Percentiles rank a stretch among this genome's conserved stretches.
These are phyloP conservation scores for Magnolia changhungtana DNA, from an alignment of 164 flowering plant genomes.

Conservation along the genomic window DNA sequence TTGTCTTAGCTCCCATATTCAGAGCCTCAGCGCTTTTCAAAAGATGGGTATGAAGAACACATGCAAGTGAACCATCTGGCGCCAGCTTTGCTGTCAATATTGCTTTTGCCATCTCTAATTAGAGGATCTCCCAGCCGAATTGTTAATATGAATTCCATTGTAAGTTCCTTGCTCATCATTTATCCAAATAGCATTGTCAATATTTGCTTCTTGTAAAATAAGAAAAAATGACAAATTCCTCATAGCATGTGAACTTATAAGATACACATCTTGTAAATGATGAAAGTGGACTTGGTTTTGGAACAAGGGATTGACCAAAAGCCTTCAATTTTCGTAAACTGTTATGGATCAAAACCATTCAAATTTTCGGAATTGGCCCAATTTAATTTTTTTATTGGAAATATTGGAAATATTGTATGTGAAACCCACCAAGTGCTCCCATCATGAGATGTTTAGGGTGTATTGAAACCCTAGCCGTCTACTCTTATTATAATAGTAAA, in stretches of 20 bases:
- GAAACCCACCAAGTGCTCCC: no score
- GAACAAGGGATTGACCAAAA: no score
- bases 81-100: constrained; percentile 84
- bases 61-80: constrained; percentile 99
- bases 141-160: constrained; percentile 79
- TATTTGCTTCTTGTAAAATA: neutral
- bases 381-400: no score
- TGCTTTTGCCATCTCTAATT: constrained; percentile 89
- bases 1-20: constrained; percentile 17
- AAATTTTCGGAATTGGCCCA: no score
- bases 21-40: constrained; percentile 86
- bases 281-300: no score
- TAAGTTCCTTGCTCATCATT: constrained; percentile 25
- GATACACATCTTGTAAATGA: no score
- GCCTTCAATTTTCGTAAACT: no score
- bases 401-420: no score
- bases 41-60: constrained; percentile 89
- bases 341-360: no score
- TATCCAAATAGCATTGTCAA: neutral
- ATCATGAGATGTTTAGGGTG: no score
- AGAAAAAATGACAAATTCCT: neutral
- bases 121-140: constrained; percentile 95
- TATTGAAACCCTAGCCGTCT: no score
- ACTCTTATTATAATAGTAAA: no score
- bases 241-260: neutral